phyloP scores from a whole-genome alignment of 2,329 filamentous ascomycete genomes.

The Colletotrichum sp. region DNA sequence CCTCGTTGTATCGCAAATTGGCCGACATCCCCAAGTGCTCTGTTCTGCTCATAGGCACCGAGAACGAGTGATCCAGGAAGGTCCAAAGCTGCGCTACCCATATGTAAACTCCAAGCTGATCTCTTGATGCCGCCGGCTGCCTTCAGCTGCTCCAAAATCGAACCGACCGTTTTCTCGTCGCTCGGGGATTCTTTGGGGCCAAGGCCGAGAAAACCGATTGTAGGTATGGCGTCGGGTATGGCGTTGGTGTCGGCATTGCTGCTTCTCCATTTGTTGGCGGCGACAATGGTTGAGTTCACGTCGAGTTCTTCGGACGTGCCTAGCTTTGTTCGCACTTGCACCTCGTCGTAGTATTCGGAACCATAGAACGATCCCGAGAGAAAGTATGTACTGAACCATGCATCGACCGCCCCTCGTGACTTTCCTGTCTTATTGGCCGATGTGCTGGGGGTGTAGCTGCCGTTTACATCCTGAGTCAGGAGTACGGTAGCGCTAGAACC shows the following conservation, averaged over 20 bases:
- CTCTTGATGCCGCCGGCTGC: constrained; percentile 23
- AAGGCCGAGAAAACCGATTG: neutral
- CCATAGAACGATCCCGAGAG: neutral
- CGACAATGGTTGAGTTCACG: neutral
- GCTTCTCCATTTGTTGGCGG: neutral
- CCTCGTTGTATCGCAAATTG: constrained; percentile 23
- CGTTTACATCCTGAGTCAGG: neutral
- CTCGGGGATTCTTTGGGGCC: neutral
- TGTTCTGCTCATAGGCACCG: constrained; percentile 38
- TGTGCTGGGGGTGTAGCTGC: neutral
- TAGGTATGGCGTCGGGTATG: neutral
- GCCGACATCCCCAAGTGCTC: constrained; percentile 31
- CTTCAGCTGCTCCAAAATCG: constrained; percentile 22
- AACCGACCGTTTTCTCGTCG: neutral
- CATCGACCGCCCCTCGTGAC: neutral
- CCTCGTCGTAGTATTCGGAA: neutral
- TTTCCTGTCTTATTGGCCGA: neutral
- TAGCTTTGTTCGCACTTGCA: neutral
- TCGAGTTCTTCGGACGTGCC: neutral
- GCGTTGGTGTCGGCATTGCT: neutral
- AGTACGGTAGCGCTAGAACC: neutral
- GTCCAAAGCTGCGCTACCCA: constrained; percentile 33
- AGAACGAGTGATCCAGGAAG: constrained; percentile 33
- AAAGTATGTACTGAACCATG: neutral
- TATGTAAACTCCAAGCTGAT: constrained; percentile 34